These are phyloP conservation scores for Sporisorium graminicola DNA, from an alignment of 1,284 basidiomycete genomes.

Conservation along the genomic window DNA sequence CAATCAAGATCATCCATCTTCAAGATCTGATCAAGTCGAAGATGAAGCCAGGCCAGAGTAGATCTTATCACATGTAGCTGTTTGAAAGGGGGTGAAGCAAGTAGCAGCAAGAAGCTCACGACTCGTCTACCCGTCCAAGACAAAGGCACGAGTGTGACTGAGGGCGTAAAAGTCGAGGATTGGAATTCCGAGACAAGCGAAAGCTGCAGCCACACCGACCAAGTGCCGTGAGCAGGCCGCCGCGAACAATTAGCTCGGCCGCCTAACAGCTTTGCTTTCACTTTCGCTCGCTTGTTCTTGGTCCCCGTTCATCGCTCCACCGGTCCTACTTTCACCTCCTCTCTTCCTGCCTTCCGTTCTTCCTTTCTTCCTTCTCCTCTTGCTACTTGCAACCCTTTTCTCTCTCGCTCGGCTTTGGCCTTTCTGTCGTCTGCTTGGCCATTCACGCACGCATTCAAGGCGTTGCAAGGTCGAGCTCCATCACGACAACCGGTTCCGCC, in stretches of 20 bases:
- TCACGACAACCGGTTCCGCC: conserved; percentile 23
- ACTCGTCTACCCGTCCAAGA: background rate
- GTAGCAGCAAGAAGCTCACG: too few relatives aligned
- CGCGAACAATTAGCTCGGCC: too few relatives aligned
- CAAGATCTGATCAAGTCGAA: too few relatives aligned
- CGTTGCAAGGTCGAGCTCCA: conserved; percentile 24
- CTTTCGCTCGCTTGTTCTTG: background rate
- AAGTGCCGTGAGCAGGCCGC: too few relatives aligned
- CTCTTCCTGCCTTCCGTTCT: too few relatives aligned
- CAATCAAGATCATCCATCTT: too few relatives aligned
- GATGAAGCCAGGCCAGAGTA: too few relatives aligned
- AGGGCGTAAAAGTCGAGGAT: background rate
- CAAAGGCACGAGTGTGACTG: background rate
- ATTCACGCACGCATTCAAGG: conserved; percentile 4
- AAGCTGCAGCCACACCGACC: background rate
- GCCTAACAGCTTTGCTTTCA: too few relatives aligned
- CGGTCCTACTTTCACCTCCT: background rate
- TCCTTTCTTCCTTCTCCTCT: background rate
- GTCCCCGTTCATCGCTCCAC: background rate
- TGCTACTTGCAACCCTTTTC: too few relatives aligned
- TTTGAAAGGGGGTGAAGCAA: background rate
- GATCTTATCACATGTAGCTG: too few relatives aligned
- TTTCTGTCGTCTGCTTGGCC: conserved; percentile 13
- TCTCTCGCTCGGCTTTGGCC: background rate
- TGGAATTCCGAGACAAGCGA: background rate